Evolutionary conservation across 2,329 filamentous ascomycete genomes (phyloP).

Genomic region (Diplodia intermedia): DNA sequence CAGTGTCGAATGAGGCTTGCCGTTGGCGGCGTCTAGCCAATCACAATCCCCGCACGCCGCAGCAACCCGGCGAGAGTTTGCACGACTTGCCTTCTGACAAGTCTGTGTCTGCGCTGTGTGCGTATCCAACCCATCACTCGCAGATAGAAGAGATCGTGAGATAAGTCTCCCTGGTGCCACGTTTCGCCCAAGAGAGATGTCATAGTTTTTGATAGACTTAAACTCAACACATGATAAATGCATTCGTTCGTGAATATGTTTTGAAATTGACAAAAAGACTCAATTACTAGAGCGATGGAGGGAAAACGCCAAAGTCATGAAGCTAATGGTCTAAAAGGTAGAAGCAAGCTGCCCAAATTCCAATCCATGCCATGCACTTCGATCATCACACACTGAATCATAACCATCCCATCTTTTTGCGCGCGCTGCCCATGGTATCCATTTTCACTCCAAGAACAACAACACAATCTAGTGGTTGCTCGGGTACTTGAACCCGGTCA

Average conservation of each 20-base stretch:
- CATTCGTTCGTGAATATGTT: too few species aligned
- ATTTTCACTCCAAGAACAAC: neutral
- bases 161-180: neutral
- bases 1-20: neutral
- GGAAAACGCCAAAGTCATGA: neutral
- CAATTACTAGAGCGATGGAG: too few species aligned
- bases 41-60: conserved; percentile 8
- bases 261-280: too few species aligned
- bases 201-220: too few species aligned
- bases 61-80: neutral
- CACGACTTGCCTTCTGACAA: neutral
- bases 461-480: conserved; percentile 49
- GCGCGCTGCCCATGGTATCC: neutral
- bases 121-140: neutral
- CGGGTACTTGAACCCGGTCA: conserved; percentile 58
- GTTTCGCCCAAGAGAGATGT: too few species aligned
- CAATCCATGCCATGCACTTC: neutral
- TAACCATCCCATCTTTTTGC: neutral
- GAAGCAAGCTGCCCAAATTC: too few species aligned
- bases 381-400: neutral
- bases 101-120: neutral
- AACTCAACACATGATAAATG: too few species aligned
- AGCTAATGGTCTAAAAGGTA: neutral
- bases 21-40: neutral
- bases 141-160: neutral